Evolutionary conservation across 2,329 filamentous ascomycete genomes (phyloP).

Genomic region (Coniochaeta sp.): DNA sequence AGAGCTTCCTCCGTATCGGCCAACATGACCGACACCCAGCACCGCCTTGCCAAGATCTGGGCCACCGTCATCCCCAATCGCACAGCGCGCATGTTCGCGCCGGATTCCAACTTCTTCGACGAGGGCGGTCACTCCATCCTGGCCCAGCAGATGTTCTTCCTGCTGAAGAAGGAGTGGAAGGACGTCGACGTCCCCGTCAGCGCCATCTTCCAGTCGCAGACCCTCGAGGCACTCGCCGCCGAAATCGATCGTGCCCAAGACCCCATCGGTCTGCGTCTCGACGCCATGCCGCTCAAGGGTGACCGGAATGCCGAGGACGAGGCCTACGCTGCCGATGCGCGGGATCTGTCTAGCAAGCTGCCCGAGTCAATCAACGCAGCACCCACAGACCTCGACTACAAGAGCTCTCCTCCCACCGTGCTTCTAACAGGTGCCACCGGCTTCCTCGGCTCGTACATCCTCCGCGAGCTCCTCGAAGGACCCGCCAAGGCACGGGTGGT

Average conservation of each 20-base stretch:
- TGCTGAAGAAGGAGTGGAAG: slow-evolving; percentile 47
- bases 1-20: not conserved
- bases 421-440: slow-evolving; percentile 31
- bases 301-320: not conserved
- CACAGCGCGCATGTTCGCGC: slow-evolving; percentile 58
- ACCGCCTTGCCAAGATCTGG: slow-evolving; percentile 66
- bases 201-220: slow-evolving; percentile 32
- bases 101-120: slow-evolving; percentile 63
- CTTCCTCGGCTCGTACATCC: slow-evolving; percentile 32
- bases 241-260: slow-evolving; percentile 17
- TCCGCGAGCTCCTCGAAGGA: slow-evolving; percentile 29
- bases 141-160: slow-evolving; percentile 60
- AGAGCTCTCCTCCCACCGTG: slow-evolving; percentile 10
- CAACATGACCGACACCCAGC: slow-evolving; percentile 49
- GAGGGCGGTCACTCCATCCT: slow-evolving; percentile 74
- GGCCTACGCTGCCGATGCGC: not conserved
- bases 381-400: not conserved
- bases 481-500: slow-evolving; percentile 7
- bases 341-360: not conserved
- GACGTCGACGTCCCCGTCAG: slow-evolving; percentile 56
- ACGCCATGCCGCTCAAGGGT: slow-evolving; percentile 1
- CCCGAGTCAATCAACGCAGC: not conserved
- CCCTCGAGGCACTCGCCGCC: slow-evolving; percentile 30
- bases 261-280: not conserved
- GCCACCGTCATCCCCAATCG: slow-evolving; percentile 58